These are phyloP conservation scores for Umbellularia californica DNA, from an alignment of 164 flowering plant genomes.

Conservation along the genomic window DNA sequence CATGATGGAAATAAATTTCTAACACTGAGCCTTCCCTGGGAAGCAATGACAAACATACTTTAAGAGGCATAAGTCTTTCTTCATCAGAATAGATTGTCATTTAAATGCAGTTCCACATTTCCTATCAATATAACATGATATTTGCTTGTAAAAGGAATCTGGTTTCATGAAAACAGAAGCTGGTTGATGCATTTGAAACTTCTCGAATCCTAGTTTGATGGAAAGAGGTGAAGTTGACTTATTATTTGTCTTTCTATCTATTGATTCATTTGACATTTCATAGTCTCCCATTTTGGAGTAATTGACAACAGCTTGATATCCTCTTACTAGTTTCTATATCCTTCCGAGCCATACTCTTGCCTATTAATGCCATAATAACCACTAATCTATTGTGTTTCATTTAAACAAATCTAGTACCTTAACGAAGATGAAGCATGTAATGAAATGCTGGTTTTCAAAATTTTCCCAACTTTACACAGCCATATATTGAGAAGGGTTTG, in stretches of 20 bases:
- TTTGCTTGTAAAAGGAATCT: background rate
- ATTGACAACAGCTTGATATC: background rate
- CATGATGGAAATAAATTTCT: too few relatives aligned
- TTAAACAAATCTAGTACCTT: background rate
- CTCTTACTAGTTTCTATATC: background rate
- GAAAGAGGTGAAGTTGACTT: background rate
- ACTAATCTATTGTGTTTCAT: too few relatives aligned
- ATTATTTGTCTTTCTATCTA: background rate
- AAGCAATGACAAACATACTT: too few relatives aligned
- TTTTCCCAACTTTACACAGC: conserved; percentile 20
- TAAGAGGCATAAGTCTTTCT: too few relatives aligned
- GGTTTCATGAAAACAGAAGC: background rate
- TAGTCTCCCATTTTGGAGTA: background rate
- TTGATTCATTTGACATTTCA: background rate
- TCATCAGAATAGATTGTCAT: too few relatives aligned
- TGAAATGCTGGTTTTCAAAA: background rate
- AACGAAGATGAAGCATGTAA: background rate
- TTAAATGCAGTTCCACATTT: too few relatives aligned
- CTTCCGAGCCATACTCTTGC: background rate
- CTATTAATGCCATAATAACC: background rate
- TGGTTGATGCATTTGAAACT: background rate
- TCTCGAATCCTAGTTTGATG: background rate
- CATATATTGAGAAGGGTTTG: conserved; percentile 35
- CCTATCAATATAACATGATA: too few relatives aligned
- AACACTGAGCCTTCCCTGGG: too few relatives aligned